phyloP scores from a whole-genome alignment of 768 basidiomycete species.

The Suillus americanus region DNA sequence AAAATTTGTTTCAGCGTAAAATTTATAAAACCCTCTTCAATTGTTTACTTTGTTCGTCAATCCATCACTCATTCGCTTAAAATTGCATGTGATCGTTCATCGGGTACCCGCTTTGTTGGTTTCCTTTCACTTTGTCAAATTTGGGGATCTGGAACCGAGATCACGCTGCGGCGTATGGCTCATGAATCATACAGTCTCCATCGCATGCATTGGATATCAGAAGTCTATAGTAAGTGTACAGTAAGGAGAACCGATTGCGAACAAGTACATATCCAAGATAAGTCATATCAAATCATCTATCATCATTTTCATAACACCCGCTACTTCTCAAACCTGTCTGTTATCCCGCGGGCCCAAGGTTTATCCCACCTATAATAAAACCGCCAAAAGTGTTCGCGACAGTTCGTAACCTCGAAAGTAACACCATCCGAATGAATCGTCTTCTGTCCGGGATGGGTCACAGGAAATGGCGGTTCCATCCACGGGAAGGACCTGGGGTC shows the following conservation, averaged over 20 bases:
- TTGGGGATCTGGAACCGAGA: not conserved
- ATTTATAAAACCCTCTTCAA: not conserved
- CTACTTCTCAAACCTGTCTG: not conserved
- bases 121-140: not conserved
- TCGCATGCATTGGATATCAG: not conserved
- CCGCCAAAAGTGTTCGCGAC: not conserved
- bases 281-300: not conserved
- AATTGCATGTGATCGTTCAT: not conserved
- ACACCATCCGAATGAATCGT: not conserved
- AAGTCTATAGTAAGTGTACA: not conserved
- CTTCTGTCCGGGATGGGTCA: not conserved
- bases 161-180: not conserved
- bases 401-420: not conserved
- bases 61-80: not conserved
- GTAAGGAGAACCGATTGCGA: not conserved
- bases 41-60: not conserved
- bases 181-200: not conserved
- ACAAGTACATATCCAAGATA: not conserved
- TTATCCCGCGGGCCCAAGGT: not conserved
- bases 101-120: not conserved
- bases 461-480: not conserved
- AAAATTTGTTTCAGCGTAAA: not conserved
- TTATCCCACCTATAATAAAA: not conserved
- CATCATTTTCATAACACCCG: not conserved
- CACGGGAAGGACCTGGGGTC: not conserved